Conservation (phyloP, 1,284 basidiomycete species). For the Fereydounia khargensis region DNA sequence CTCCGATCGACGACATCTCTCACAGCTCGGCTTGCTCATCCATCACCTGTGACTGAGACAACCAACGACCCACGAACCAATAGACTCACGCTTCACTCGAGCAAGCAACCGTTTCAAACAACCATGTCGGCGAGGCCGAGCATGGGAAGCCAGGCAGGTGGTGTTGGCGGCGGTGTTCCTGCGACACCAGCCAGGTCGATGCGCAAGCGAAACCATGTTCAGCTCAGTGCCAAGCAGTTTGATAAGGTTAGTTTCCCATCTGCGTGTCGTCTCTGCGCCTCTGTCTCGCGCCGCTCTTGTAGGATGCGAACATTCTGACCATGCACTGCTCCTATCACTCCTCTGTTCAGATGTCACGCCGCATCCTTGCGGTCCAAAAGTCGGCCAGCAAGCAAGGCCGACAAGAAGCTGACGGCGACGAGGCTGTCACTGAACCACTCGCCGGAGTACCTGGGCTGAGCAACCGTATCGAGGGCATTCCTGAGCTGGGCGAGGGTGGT, state of each 20-base stretch:
- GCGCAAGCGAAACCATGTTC: slow-evolving; percentile 33
- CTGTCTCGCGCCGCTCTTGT: no score
- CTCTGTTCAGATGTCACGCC: slow-evolving; percentile 25
- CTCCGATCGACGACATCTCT: no score
- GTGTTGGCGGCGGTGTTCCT: slow-evolving; percentile 4
- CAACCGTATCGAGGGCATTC: slow-evolving; percentile 19
- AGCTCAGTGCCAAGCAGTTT: slow-evolving; percentile 44
- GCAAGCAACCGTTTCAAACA: no score
- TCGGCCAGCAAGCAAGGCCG: slow-evolving; percentile 18
- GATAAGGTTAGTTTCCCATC: slow-evolving; percentile 23
- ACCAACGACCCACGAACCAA: no score
- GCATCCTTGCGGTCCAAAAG: slow-evolving; percentile 27
- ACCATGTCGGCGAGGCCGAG: no score
- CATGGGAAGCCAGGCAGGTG: not conserved
- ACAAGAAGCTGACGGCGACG: slow-evolving; percentile 8
- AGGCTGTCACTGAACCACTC: slow-evolving; percentile 14
- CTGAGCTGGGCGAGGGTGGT: slow-evolving; percentile 30
- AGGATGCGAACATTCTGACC: not conserved
- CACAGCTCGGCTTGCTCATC: no score
- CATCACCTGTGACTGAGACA: no score
- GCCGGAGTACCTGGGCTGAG: slow-evolving; percentile 13
- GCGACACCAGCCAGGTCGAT: slow-evolving; percentile 27
- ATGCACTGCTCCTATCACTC: not conserved
- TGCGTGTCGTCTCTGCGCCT: no score
- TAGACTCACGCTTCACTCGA: no score